These are phyloP conservation scores for Ophiostoma piceae DNA, from an alignment of 2,329 filamentous ascomycete genomes.

Conservation along the genomic window DNA sequence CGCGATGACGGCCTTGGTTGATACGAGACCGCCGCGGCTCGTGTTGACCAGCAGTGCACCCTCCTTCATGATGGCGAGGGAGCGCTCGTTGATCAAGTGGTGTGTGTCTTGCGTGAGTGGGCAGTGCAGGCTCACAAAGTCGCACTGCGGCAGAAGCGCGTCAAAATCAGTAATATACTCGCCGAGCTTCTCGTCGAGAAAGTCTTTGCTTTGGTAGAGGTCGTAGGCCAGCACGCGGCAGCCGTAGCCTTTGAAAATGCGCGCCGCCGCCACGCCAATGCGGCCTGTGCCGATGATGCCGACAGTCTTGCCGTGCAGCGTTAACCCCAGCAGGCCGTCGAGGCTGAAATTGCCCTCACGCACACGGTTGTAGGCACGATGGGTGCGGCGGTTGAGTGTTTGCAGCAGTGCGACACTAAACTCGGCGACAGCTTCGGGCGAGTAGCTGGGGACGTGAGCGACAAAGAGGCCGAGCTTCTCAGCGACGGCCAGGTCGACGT, in stretches of 20 bases:
- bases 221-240: conserved; percentile 59
- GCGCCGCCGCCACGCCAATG: conserved; percentile 58
- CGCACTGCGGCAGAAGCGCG: conserved; percentile 49
- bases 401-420: conserved; percentile 63
- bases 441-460: conserved; percentile 63
- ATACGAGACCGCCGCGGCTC: conserved; percentile 59
- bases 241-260: conserved; percentile 60
- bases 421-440: conserved; percentile 64
- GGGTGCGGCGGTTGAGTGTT: conserved; percentile 62
- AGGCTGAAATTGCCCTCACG: conserved; percentile 64
- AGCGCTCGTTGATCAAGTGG: conserved; percentile 54
- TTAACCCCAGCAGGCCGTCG: conserved; percentile 57
- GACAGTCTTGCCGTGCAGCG: conserved; percentile 59
- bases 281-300: conserved; percentile 61
- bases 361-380: conserved; percentile 63
- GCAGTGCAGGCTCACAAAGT: conserved; percentile 62
- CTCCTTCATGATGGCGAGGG: conserved; percentile 52
- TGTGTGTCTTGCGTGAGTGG: conserved; percentile 56
- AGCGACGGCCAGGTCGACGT: conserved; percentile 56
- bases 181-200: conserved; percentile 42
- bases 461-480: conserved; percentile 53
- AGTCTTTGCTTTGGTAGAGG: conserved; percentile 47
- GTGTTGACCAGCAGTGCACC: conserved; percentile 63
- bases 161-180: conserved; percentile 49
- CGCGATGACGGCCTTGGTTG: conserved; percentile 54